Conservation (phyloP, 2,329 filamentous ascomycete species). For the Camptophora hylomeconis region DNA sequence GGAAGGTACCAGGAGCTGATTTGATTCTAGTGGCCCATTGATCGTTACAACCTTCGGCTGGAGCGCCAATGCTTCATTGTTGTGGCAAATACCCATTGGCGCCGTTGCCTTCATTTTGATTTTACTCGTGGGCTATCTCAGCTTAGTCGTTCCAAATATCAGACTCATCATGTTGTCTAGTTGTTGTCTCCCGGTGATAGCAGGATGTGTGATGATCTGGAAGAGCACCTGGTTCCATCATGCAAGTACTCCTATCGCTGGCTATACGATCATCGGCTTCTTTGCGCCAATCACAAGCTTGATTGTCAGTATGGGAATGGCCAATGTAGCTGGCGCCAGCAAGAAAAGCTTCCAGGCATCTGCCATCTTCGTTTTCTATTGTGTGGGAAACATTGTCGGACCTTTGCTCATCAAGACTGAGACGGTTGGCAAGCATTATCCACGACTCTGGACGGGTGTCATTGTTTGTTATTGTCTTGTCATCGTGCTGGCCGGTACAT, state of each 20-base stretch:
- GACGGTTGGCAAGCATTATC: slow-evolving; percentile 54
- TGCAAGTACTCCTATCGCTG: slow-evolving; percentile 52
- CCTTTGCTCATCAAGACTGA: slow-evolving; percentile 58
- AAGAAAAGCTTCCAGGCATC: slow-evolving; percentile 69
- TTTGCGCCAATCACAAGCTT: slow-evolving; percentile 58
- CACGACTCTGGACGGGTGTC: slow-evolving; percentile 55
- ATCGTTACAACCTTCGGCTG: slow-evolving; percentile 62
- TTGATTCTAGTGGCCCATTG: slow-evolving; percentile 42
- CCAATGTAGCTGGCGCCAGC: slow-evolving; percentile 62
- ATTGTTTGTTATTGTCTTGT: slow-evolving; percentile 57
- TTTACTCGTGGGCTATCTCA: slow-evolving; percentile 51
- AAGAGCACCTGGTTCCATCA: slow-evolving; percentile 50
- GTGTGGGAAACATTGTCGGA: slow-evolving; percentile 63
- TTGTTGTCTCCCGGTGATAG: slow-evolving; percentile 61
- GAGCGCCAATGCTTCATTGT: slow-evolving; percentile 49
- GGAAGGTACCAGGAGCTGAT: too few species aligned
- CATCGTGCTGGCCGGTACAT: slow-evolving; percentile 40
- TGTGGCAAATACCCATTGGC: slow-evolving; percentile 64
- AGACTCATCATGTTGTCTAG: slow-evolving; percentile 51
- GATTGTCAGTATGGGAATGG: slow-evolving; percentile 45
- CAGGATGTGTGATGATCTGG: slow-evolving; percentile 64
- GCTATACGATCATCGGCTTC: slow-evolving; percentile 60
- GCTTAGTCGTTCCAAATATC: slow-evolving; percentile 47
- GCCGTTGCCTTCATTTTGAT: slow-evolving; percentile 56
- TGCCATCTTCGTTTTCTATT: slow-evolving; percentile 63